A percentile compares a stretch with the other conserved stretches of the same genome.
Evolutionary conservation across 495 filamentous ascomycete species (phyloP).

Genomic region (Xylaria intraflava): DNA sequence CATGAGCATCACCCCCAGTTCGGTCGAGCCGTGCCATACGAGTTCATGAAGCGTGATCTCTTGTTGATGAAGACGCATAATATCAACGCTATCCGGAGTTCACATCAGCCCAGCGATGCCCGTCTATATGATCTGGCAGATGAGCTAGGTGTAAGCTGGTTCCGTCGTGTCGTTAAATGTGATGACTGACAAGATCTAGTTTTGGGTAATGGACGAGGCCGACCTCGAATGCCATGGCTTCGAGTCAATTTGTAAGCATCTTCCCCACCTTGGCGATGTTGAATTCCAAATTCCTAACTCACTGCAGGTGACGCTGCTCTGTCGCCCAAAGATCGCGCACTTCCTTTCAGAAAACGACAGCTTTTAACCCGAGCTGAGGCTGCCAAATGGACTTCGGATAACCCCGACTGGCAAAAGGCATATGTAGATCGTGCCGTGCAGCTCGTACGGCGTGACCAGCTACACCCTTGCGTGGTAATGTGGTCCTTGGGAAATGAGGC

Average conservation of each 20-base stretch:
- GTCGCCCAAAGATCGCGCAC: conserved; percentile 18
- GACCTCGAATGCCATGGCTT: conserved; percentile 69
- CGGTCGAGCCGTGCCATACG: conserved; percentile 53
- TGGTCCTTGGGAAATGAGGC: conserved; percentile 68
- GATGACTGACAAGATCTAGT: conserved; percentile 10
- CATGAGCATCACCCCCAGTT: conserved; percentile 56
- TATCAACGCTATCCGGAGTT: conserved; percentile 57
- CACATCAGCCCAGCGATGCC: conserved; percentile 55
- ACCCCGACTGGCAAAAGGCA: conserved; percentile 54
- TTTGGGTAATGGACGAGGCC: conserved; percentile 66
- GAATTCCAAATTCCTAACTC: not conserved
- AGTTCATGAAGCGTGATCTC: conserved; percentile 52
- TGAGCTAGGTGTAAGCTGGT: conserved; percentile 47
- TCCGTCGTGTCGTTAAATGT: not conserved
- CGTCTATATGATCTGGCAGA: conserved; percentile 56
- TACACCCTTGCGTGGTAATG: conserved; percentile 59
- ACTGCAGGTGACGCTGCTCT: conserved; percentile 19
- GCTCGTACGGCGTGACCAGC: conserved; percentile 59
- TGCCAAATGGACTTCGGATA: conserved; percentile 54
- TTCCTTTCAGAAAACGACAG: conserved; percentile 39
- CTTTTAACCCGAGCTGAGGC: conserved; percentile 44
- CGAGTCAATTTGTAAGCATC: conserved; percentile 32
- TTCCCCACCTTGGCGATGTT: not conserved
- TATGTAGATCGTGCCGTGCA: conserved; percentile 61
- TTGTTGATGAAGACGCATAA: conserved; percentile 63